These are phyloP conservation scores for Hyphodiscus sp. DNA, from an alignment of 2,329 filamentous ascomycete genomes.

Conservation along the genomic window DNA sequence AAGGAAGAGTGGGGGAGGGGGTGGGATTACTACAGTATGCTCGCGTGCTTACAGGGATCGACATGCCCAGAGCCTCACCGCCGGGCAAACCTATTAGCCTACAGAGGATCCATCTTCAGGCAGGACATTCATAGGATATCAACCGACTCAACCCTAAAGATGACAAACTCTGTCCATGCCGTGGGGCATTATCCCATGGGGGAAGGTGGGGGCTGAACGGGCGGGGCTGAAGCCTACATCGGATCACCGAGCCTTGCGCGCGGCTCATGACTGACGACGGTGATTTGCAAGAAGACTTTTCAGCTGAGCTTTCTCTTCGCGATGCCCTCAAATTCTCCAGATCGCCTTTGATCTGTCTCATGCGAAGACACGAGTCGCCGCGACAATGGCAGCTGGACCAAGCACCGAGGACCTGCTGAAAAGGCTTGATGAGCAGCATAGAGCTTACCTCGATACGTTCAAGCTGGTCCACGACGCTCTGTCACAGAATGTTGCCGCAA, in stretches of 20 bases:
- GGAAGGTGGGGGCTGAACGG: background rate
- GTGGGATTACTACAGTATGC: no score
- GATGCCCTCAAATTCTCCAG: background rate
- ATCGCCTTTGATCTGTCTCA: background rate
- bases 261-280: background rate
- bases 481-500: constrained; percentile 4
- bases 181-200: no score
- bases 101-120: background rate
- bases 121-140: background rate
- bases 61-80: background rate
- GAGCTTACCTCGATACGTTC: constrained; percentile 23
- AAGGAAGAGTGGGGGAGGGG: no score
- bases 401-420: constrained; percentile 20
- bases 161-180: no score
- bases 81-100: background rate
- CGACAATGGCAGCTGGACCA: background rate
- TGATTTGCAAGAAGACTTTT: background rate
- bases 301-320: background rate
- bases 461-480: constrained; percentile 22
- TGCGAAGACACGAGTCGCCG: background rate
- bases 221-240: background rate
- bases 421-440: constrained; percentile 22
- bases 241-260: background rate
- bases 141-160: no score
- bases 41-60: no score